Evolutionary conservation across 306 rosid species (phyloP).

Genomic region (Carpinus viminea): DNA sequence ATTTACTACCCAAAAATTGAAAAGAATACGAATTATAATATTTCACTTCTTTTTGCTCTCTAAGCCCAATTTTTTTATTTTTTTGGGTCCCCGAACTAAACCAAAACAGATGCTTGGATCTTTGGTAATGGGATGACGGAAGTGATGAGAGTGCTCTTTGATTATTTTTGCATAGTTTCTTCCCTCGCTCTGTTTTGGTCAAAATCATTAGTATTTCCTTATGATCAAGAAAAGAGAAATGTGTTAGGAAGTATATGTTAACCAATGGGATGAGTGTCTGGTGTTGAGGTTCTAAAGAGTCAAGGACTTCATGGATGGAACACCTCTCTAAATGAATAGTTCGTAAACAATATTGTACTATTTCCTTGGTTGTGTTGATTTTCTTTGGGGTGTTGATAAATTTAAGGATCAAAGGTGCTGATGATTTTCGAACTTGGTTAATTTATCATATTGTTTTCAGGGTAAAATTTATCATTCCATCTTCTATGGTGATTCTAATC

Average conservation of each 20-base stretch:
- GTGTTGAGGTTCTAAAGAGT: neutral
- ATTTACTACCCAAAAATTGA: too few species aligned
- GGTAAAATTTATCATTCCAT: neutral
- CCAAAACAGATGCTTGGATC: too few species aligned
- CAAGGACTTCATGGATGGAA: neutral
- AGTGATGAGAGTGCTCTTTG: too few species aligned
- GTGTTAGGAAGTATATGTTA: neutral
- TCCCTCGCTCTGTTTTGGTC: neutral
- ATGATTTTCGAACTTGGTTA: neutral
- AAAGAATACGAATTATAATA: too few species aligned
- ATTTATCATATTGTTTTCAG: neutral
- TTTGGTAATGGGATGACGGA: too few species aligned
- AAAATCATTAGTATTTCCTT: neutral
- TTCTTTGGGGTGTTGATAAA: neutral
- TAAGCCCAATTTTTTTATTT: too few species aligned
- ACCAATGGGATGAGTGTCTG: neutral
- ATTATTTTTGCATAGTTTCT: neutral
- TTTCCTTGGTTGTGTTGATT: neutral
- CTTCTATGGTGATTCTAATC: neutral
- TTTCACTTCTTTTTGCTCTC: too few species aligned
- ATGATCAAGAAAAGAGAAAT: neutral
- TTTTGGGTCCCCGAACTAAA: too few species aligned
- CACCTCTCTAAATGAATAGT: neutral
- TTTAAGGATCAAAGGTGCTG: neutral
- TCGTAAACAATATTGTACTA: neutral